Evolutionary conservation across 2,329 filamentous ascomycete species (phyloP).

Genomic region (Diaporthe sp.): DNA sequence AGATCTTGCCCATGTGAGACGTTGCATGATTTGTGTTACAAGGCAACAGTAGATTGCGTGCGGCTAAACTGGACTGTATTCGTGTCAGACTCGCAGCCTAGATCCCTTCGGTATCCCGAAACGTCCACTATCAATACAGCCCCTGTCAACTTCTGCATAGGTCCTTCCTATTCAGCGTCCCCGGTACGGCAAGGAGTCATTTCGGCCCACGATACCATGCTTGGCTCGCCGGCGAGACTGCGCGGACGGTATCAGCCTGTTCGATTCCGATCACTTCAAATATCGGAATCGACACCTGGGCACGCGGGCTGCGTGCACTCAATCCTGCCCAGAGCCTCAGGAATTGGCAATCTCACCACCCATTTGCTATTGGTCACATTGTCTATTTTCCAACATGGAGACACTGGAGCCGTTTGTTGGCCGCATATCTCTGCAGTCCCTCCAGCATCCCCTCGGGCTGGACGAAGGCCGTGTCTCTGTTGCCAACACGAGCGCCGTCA

Average conservation of each 20-base stretch:
- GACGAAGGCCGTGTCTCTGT: neutral
- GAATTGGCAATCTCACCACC: neutral
- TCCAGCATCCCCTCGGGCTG: neutral
- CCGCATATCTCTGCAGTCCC: neutral
- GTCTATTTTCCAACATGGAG: neutral
- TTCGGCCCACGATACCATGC: neutral
- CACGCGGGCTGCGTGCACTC: neutral
- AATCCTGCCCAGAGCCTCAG: too few species aligned
- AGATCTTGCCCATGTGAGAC: neutral
- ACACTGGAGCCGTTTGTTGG: neutral
- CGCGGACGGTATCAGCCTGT: constrained; percentile 7
- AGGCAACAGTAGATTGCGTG: neutral
- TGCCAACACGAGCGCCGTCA: too few species aligned
- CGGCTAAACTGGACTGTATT: neutral
- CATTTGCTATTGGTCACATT: neutral
- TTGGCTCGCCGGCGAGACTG: constrained; percentile 8
- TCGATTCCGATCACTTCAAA: neutral
- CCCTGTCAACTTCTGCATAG: neutral
- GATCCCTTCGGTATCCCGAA: neutral
- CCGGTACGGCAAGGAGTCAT: neutral
- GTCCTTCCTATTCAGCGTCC: neutral
- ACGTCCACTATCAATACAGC: neutral
- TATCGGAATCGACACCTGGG: neutral
- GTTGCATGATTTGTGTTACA: neutral
- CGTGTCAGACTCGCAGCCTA: neutral